Conservation (phyloP, 495 filamentous ascomycete species). For the Penicillium arizonense region DNA sequence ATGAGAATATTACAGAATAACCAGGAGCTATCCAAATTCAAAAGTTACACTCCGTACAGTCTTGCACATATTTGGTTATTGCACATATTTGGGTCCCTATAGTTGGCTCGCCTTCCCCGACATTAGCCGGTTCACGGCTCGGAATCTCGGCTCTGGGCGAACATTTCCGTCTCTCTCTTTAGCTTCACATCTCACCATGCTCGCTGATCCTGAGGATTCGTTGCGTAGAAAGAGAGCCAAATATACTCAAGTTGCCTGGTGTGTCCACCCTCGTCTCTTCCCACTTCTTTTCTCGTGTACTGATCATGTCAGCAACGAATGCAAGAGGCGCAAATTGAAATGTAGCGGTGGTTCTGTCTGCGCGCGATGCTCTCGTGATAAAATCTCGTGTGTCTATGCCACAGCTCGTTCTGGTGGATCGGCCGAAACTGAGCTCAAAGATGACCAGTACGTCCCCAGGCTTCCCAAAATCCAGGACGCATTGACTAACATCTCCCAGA, state of each 20-base stretch:
- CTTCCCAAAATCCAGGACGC: not conserved
- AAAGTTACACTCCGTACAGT: too few relatives aligned
- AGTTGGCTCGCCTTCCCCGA: too few relatives aligned
- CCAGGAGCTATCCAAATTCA: too few relatives aligned
- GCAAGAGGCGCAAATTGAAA: constrained; percentile 88
- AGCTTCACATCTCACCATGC: not conserved
- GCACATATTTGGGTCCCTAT: too few relatives aligned
- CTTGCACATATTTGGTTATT: too few relatives aligned
- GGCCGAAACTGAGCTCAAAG: constrained; percentile 8
- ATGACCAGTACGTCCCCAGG: constrained; percentile 20
- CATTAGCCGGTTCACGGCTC: too few relatives aligned
- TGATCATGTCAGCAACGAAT: constrained; percentile 62
- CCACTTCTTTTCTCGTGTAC: not conserved
- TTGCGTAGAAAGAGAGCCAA: constrained; percentile 34
- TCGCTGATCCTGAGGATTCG: not conserved
- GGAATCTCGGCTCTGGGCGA: too few relatives aligned
- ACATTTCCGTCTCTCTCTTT: too few relatives aligned
- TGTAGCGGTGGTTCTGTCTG: constrained; percentile 82
- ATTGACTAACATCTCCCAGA: constrained; percentile 14
- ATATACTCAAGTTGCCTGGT: constrained; percentile 42
- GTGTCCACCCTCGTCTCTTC: not conserved
- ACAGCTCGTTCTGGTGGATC: constrained; percentile 8
- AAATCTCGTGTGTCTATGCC: constrained; percentile 68
- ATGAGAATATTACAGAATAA: too few relatives aligned
- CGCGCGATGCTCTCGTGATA: constrained; percentile 64